phyloP scores from a whole-genome alignment of 176 grass and related monocot species.

The Alopecurus myosuroides region DNA sequence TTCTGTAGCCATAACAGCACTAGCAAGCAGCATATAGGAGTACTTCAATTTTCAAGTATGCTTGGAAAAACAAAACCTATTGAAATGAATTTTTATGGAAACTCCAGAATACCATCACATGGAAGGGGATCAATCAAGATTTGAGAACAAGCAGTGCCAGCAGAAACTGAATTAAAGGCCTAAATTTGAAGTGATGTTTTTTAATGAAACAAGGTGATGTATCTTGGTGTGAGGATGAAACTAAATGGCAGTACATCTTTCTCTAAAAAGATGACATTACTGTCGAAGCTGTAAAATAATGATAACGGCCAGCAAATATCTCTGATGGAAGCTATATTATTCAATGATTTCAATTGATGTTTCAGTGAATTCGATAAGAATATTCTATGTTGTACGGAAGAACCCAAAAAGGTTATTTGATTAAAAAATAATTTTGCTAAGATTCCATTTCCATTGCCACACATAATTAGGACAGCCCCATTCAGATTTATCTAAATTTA shows the following conservation, averaged over 20 bases:
- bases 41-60: not conserved
- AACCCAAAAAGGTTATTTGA: not conserved
- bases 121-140: not conserved
- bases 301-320: not conserved
- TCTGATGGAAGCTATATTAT: not conserved
- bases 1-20: not conserved
- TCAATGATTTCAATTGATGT: not conserved
- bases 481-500: not conserved
- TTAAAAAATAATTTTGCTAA: not conserved
- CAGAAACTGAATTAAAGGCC: not conserved
- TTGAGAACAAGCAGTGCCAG: not conserved
- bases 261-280: no score
- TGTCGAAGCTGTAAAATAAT: not conserved
- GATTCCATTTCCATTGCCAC: not conserved
- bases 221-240: not conserved
- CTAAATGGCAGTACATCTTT: no score
- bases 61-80: not conserved
- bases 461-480: not conserved
- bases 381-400: no score
- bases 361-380: not conserved
- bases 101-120: not conserved
- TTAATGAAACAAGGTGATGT: not conserved
- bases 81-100: not conserved
- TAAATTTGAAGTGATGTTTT: not conserved
- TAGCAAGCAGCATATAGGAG: not conserved